Base-by-base conservation (phyloP, 192 early-diverging fungal species). In the Irineochytrium annulatum region DNA sequence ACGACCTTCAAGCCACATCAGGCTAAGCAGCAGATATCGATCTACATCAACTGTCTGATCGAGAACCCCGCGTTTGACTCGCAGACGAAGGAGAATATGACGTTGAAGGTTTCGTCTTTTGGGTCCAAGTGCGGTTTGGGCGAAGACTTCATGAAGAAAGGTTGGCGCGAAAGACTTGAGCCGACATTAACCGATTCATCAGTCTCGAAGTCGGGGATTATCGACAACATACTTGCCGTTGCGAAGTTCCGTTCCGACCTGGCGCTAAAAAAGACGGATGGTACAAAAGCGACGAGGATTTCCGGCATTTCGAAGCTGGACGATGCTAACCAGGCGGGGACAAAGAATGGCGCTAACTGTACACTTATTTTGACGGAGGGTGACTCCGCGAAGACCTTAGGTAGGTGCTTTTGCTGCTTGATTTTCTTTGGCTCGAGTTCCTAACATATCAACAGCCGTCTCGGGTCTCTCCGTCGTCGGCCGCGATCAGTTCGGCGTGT, bases 21-120 rank as follows among this genome's bases (percentile, higher is more conserved):
- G 70, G 86, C 90, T 66, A 93, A 93, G 65, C 89, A 77, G 45
- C 91, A 99, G 62, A 79, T 99, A 70, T 91, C 86, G 79, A 57
- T 99, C 13, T 99, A 94, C 81, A 80, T 99, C 65, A 99, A 99
- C 72, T 87, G 86, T 68, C 60, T 86, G 55, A 95, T 99, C 52
- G 92, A 88, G 57, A 99, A 97, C 60, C 92, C 94, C 5, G 73
- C 89, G 8, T 99, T 99, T 71, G 92, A 97, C 71, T 95, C 92
- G 30, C 96, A 99, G 73, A 99, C 93, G 24, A 97, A 99, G 69
- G 94, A 96, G 63, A 93, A 77, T 55, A 79, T 99, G 86, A 99
- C 93, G 16, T 71, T 94, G 49, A 78, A 85, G 34, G 34, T 60
- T 22, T 77, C 82, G 0, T 65, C 80, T 2, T 97, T 99, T 70